A percentile compares a stretch with the other conserved stretches of the same genome.
phyloP scores from a whole-genome alignment of 1,139 yeast species.

The Diutina mesorugosa region DNA sequence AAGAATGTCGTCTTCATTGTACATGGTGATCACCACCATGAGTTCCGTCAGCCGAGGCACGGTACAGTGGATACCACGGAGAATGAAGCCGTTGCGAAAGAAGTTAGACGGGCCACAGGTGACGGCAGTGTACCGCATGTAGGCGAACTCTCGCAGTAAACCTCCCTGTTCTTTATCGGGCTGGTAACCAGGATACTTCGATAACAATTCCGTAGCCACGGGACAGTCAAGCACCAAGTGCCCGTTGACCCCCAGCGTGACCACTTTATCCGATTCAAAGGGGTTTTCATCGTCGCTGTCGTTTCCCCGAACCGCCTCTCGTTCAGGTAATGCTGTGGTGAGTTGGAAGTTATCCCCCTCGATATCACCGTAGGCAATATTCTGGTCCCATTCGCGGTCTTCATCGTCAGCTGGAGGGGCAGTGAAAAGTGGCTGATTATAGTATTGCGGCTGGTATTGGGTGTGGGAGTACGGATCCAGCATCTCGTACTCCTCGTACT shows the following conservation, averaged over 20 bases:
- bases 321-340: neutral
- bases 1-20: slow-evolving; percentile 34
- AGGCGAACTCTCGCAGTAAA: slow-evolving; percentile 31
- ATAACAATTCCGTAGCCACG: slow-evolving; percentile 31
- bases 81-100: slow-evolving; percentile 29
- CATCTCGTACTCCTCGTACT: slow-evolving; percentile 1
- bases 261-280: neutral
- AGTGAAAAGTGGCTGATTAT: neutral
- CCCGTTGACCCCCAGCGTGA: slow-evolving; percentile 15
- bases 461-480: neutral
- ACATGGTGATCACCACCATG: slow-evolving; percentile 37
- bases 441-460: neutral
- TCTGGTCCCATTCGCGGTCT: neutral
- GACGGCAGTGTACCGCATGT: slow-evolving; percentile 38
- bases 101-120: slow-evolving; percentile 39
- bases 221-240: slow-evolving; percentile 40
- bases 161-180: slow-evolving; percentile 25
- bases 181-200: slow-evolving; percentile 30
- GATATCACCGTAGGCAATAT: neutral
- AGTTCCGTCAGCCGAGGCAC: slow-evolving; percentile 32
- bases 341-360: slow-evolving; percentile 1
- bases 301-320: neutral
- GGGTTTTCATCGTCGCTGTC: neutral
- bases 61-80: slow-evolving; percentile 35
- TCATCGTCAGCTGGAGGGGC: neutral